Conservation (phyloP, 805 yeast genomes). For the Isabelozyma pseudorhagii region DNA sequence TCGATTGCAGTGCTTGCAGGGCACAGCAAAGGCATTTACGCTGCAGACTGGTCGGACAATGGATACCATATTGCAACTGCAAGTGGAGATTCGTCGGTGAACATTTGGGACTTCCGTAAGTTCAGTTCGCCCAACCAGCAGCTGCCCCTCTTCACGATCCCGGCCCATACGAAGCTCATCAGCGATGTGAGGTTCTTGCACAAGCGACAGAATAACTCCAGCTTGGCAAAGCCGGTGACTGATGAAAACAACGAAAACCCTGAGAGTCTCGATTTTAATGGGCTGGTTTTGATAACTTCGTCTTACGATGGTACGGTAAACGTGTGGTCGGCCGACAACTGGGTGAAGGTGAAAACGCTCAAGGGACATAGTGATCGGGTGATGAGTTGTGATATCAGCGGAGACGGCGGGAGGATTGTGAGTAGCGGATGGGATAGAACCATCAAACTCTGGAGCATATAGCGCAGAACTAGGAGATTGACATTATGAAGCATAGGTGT, state of each 20-base stretch:
- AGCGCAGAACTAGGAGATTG: not conserved
- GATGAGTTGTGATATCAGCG: conserved; percentile 61
- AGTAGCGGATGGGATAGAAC: conserved; percentile 86
- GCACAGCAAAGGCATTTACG: conserved; percentile 70
- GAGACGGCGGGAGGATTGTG: conserved; percentile 42
- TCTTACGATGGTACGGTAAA: conserved; percentile 72
- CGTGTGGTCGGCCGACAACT: conserved; percentile 63
- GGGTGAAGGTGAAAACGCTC: conserved; percentile 55
- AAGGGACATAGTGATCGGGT: conserved; percentile 63
- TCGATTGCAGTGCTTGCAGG: conserved; percentile 56
- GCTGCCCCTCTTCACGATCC: conserved; percentile 48
- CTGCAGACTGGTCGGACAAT: conserved; percentile 70
- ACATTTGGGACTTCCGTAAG: conserved; percentile 81
- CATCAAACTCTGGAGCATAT: conserved; percentile 56
- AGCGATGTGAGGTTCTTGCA: conserved; percentile 58
- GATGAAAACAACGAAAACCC: conserved; percentile 30
- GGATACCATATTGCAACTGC: conserved; percentile 80
- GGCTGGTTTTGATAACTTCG: conserved; percentile 53
- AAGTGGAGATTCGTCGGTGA: conserved; percentile 75
- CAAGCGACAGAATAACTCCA: conserved; percentile 4
- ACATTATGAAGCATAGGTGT: too few species aligned
- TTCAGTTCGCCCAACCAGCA: conserved; percentile 13
- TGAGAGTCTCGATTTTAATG: conserved; percentile 27
- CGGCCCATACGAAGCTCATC: conserved; percentile 73
- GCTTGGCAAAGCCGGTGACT: conserved; percentile 18